Base-by-base conservation (phyloP, 148 eudicot genomes). In the Amaranthus hypochondriacus region DNA sequence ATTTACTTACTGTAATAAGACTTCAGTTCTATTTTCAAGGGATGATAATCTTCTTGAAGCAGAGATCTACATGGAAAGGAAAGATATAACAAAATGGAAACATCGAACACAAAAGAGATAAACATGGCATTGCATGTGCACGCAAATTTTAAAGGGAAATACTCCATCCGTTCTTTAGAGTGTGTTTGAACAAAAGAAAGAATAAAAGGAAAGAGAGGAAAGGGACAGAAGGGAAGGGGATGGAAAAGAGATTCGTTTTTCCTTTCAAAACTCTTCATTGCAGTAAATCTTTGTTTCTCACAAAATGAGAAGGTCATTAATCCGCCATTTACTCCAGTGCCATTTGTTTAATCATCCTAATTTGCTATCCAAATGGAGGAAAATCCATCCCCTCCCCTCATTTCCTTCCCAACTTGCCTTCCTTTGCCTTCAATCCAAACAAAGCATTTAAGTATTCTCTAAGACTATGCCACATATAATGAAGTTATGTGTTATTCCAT, bases 31-130 rank as follows among this genome's bases (percentile, higher is more conserved):
- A 70, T 83, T 87, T 56, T 84, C 90, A 69, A 88, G 91, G 59
- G 79, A 84, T 64, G 99, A 86, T 72, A 92, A 81, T 83, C 90
- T 92, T 82, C 93, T 89, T 68, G 97, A 90, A 43, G 85, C 93
- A 73, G 97, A 89, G 47, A 96, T 84, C 99, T 93, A 73, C 56
- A 80, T 72, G 28, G 18, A 14, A 70, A 73, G 56, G 70, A 76
- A 72, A 68, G 51, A 28, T 2, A 28, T 28, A 28, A 28, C 52
- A 69, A 54, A 48, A 47, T 55, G 47, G 58, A 2, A 42, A 51
- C 64, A 4, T 21, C 51, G 18, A n/a, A 50, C 53, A 51, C 5
- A 62, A 6, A 48, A 63, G 46, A 63, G 55, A 62, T 42, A 53
- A 43, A 71, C 43, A 52, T 65, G n/a, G 6, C 11, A 5, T 49